Percentiles rank a stretch among this genome's conserved stretches.
Conservation (phyloP, 768 basidiomycete species). For the Strobilomyces confusus region DNA sequence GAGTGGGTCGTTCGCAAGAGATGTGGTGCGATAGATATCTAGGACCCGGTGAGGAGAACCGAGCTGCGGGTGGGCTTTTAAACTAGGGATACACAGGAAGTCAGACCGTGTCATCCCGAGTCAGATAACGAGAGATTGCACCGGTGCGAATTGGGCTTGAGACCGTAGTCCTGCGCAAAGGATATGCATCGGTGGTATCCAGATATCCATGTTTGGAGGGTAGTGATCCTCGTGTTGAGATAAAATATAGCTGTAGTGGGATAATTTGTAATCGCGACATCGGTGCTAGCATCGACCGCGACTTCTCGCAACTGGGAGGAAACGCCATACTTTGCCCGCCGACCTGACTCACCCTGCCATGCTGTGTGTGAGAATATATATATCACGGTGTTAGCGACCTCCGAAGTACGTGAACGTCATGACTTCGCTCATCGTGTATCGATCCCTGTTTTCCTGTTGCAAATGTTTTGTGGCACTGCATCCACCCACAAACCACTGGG, state of each 20-base stretch:
- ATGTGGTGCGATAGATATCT: constrained; percentile 2
- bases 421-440: neutral
- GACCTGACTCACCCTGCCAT: constrained; percentile 27
- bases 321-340: constrained; percentile 27
- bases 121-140: constrained; percentile 22
- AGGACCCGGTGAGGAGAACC: constrained; percentile 6
- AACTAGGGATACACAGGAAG: constrained; percentile 24
- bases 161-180: constrained; percentile 17
- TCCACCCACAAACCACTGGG: too few species aligned
- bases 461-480: neutral
- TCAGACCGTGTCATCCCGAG: constrained; percentile 19
- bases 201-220: constrained; percentile 20
- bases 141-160: constrained; percentile 10
- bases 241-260: constrained; percentile 15
- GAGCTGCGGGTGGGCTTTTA: constrained; percentile 17
- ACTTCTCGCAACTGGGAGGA: constrained; percentile 13
- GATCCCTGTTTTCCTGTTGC: neutral
- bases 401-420: constrained; percentile 5
- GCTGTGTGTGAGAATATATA: constrained; percentile 30
- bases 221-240: constrained; percentile 4
- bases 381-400: constrained; percentile 6
- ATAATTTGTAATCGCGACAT: constrained; percentile 15
- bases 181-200: constrained; percentile 1
- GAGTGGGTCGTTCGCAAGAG: neutral
- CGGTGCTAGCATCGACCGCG: constrained; percentile 18